A percentile compares a stretch with the other conserved stretches of the same genome.
Conservation (phyloP, 202 grass and related monocot genomes). For the Schoenoplectus tabernaemontani region DNA sequence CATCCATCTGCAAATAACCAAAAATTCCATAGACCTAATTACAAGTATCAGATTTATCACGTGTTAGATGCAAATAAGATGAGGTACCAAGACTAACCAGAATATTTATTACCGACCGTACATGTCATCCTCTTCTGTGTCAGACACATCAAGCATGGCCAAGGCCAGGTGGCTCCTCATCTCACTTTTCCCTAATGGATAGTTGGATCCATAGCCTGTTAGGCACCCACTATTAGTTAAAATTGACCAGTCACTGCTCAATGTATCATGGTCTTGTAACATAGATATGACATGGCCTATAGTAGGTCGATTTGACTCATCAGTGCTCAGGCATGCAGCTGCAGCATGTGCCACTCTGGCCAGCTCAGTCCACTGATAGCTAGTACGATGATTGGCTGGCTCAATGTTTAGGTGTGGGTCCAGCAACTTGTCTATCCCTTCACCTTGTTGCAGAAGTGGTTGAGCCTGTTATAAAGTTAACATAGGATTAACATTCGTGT, state of each 20-base stretch:
- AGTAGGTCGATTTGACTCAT: conserved; percentile 32
- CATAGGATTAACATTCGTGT: no score
- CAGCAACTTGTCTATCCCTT: conserved; percentile 26
- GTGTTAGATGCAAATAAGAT: conserved; percentile 10
- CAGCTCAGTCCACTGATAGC: conserved; percentile 23
- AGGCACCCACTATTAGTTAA: conserved; percentile 35
- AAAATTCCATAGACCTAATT: conserved; percentile 1
- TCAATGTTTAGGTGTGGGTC: conserved; percentile 33
- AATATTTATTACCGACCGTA: conserved; percentile 24
- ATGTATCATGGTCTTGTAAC: conserved; percentile 26
- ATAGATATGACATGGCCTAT: conserved; percentile 32
- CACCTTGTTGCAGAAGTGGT: conserved; percentile 35
- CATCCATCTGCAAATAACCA: conserved; percentile 7
- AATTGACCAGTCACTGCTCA: conserved; percentile 28
- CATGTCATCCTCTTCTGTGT: conserved; percentile 36
- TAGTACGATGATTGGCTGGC: neutral
- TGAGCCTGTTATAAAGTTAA: conserved; percentile 47
- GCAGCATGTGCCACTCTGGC: conserved; percentile 27
- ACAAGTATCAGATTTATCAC: conserved; percentile 7
- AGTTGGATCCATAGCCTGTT: conserved; percentile 24
- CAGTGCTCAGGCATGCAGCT: conserved; percentile 27
- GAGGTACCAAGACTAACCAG: neutral
- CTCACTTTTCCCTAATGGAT: conserved; percentile 26
- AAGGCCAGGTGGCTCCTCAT: conserved; percentile 40
- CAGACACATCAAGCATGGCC: conserved; percentile 41